These are phyloP conservation scores for Daldinia concentrica DNA, from an alignment of 495 filamentous ascomycete species.

Conservation along the genomic window DNA sequence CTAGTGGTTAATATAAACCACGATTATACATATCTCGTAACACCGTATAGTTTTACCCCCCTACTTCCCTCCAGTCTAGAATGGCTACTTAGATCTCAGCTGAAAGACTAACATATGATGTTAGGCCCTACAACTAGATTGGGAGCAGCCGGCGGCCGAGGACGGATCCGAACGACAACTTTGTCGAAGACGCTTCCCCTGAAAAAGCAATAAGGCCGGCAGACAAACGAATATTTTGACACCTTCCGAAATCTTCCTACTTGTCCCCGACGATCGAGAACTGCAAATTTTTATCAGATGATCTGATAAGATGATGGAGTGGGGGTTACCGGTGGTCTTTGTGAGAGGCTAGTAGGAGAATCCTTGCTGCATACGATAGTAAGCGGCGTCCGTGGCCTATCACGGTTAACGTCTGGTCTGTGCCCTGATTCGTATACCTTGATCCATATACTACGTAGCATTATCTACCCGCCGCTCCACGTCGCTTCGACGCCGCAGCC, in stretches of 20 bases:
- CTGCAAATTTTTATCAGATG: slow-evolving; percentile 39
- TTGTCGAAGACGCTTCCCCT: slow-evolving; percentile 9
- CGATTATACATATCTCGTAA: neutral
- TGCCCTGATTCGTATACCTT: neutral
- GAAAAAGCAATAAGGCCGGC: slow-evolving; percentile 4
- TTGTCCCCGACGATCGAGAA: slow-evolving; percentile 17
- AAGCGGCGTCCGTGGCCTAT: slow-evolving; percentile 20
- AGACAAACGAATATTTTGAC: neutral
- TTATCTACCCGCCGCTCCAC: slow-evolving; percentile 17
- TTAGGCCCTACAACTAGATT: neutral
- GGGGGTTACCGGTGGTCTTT: slow-evolving; percentile 18
- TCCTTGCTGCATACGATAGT: slow-evolving; percentile 21
- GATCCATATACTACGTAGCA: slow-evolving; percentile 7
- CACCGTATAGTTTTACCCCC: neutral
- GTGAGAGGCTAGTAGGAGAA: neutral
- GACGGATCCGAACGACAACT: slow-evolving; percentile 4
- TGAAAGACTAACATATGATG: neutral
- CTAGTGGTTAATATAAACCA: neutral
- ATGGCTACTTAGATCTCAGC: slow-evolving; percentile 1
- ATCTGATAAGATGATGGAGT: slow-evolving; percentile 35
- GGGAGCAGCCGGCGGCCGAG: neutral
- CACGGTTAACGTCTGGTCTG: slow-evolving; percentile 5
- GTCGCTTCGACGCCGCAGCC: slow-evolving; percentile 3
- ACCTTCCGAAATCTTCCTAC: slow-evolving; percentile 24
- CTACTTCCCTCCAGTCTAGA: slow-evolving; percentile 2